Evolutionary conservation across 257 asterid genomes (phyloP), one percentile per base, ranked within the genome.

Genomic region (Phtheirospermum japonicum): DNA sequence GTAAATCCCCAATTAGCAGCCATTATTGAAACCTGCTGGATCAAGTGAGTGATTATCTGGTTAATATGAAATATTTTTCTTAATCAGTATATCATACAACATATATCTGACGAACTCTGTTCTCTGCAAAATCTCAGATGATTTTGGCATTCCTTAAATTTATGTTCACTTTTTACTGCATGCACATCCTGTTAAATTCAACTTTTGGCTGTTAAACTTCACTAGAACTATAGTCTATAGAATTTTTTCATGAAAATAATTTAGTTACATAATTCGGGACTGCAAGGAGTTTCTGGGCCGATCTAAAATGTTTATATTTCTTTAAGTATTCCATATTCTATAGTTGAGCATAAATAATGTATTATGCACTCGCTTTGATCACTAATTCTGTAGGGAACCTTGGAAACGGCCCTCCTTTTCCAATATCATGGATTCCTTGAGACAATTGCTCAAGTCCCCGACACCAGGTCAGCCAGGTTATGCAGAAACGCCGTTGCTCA

Each of bases 321-420:
- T 57, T 17, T n/a, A 49, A 23, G 52, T 77, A 19, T 57, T 30
- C 64, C 13, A 32, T 62, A 49, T 58, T 6, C 42, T 40, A 26
- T 39, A 45, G 45, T 39, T 43, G 49, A 19, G 40, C 46, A 13
- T 54, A 2, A 5, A 40, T 40, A 40, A 36, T 40, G 18, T 59
- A 43, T 66, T 75, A 17, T 72, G 63, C 16, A 49, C 64, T 52
- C 18, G 55, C 64, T 57, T 40, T 42, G 51, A 60, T 71, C 34
- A 17, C 37, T 37, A 6, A 13, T 63, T 57, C 64, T 83, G 85
- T 90, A 93, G 99, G 52, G 97, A 93, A 69, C 78, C 97, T 52
- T 80, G 99, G 94, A 85, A 82, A 65, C 87, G 99, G 45, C 97
- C 99, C 17, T 85, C 97, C 26, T 89, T 93, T 75, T 32, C 89